These are phyloP conservation scores for Wickerhamiella brachini DNA, from an alignment of 805 yeast genomes.

Conservation along the genomic window DNA sequence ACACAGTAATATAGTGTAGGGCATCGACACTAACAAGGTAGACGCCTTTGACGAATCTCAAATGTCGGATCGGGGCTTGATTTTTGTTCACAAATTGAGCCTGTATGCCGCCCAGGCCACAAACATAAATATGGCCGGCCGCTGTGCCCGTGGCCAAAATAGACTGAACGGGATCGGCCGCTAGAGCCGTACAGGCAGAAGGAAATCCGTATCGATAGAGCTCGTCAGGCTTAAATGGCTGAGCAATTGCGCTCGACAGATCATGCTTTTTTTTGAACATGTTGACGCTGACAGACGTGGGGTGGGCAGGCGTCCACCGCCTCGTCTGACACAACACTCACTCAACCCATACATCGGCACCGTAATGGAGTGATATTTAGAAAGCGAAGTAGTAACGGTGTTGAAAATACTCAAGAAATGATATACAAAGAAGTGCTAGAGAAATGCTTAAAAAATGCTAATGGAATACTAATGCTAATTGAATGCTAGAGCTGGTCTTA, in stretches of 20 bases:
- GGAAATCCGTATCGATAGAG: constrained; percentile 41
- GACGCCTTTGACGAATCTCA: constrained; percentile 65
- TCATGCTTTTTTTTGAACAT: constrained; percentile 15
- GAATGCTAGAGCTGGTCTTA: too few species aligned
- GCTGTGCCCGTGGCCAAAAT: constrained; percentile 70
- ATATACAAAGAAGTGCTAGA: neutral
- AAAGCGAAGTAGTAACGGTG: too few species aligned
- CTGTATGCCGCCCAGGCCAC: constrained; percentile 73
- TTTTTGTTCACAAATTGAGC: constrained; percentile 42
- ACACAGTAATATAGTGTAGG: constrained; percentile 46
- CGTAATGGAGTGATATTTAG: too few species aligned
- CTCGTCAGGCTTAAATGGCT: constrained; percentile 18
- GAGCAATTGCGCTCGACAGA: constrained; percentile 17
- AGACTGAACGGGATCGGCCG: constrained; percentile 81
- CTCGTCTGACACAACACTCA: neutral
- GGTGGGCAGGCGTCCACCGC: neutral
- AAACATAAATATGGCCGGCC: constrained; percentile 55
- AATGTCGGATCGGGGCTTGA: constrained; percentile 30
- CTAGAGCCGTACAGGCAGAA: constrained; percentile 53
- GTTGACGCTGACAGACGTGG: neutral
- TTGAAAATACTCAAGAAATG: neutral
- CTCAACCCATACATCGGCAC: neutral
- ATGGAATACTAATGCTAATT: too few species aligned
- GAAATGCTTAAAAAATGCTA: neutral
- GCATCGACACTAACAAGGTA: constrained; percentile 64